Percentiles rank a stretch among this genome's conserved stretches.
Conservation (phyloP, 2,329 filamentous ascomycete genomes). For the Sclerotinia sclerotiorum region DNA sequence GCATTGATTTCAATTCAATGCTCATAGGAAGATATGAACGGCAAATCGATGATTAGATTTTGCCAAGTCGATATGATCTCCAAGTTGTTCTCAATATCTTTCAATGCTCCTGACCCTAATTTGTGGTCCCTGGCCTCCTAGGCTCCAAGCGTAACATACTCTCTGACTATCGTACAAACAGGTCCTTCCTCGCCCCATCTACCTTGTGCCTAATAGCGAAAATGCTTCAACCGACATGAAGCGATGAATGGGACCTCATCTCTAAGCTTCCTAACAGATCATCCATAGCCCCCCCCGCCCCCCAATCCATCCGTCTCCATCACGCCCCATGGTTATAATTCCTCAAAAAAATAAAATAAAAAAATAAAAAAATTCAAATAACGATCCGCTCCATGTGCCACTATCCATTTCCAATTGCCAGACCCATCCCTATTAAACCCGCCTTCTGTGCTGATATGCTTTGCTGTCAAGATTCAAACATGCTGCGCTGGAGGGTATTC, state of each 20-base stretch:
- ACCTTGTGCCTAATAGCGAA: not conserved
- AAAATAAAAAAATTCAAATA: conserved; percentile 2
- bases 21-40: not conserved
- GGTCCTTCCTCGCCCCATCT: not conserved
- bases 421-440: conserved; percentile 21
- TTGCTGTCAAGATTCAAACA: conserved; percentile 23
- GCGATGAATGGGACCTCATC: not conserved
- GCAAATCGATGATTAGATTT: not conserved
- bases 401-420: conserved; percentile 23
- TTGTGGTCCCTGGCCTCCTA: not conserved
- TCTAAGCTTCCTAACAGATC: conserved; percentile 4
- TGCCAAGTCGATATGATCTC: not conserved
- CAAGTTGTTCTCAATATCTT: not conserved
- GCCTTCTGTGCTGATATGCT: conserved; percentile 21
- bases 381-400: conserved; percentile 14
- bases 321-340: conserved; percentile 18
- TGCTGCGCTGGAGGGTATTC: conserved; percentile 25
- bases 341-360: not conserved
- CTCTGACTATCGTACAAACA: conserved; percentile 20
- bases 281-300: conserved; percentile 6
- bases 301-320: conserved; percentile 7
- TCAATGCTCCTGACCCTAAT: conserved; percentile 11
- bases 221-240: not conserved
- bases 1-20: conserved; percentile 3
- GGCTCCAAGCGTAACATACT: conserved; percentile 6